Conservation (phyloP, 2,329 filamentous ascomycete species). For the Fusarium pseudonygamai region DNA sequence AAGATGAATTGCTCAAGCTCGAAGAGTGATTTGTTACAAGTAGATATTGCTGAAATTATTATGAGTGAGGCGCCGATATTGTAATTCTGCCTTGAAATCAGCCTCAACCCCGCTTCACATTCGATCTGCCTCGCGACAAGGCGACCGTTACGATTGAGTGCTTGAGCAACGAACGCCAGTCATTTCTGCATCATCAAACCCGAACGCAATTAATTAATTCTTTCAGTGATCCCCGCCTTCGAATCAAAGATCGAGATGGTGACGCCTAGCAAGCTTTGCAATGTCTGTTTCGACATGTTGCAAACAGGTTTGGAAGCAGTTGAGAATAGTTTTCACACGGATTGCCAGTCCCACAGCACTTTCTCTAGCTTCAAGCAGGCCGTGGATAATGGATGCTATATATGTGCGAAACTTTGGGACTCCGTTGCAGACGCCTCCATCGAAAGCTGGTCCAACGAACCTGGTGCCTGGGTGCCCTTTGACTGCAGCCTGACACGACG, state of each 20-base stretch:
- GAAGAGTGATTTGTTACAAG: too few relatives aligned
- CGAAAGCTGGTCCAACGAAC: background rate
- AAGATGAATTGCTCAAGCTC: too few relatives aligned
- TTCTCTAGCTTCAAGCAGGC: background rate
- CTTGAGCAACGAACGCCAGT: fast-evolving
- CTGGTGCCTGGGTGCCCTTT: background rate
- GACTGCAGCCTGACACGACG: background rate
- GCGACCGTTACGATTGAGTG: background rate
- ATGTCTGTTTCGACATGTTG: background rate
- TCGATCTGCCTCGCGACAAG: background rate
- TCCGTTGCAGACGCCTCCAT: background rate
- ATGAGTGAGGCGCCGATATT: too few relatives aligned
- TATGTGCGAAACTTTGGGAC: background rate
- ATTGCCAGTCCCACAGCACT: background rate
- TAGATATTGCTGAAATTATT: background rate
- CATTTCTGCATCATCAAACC: too few relatives aligned
- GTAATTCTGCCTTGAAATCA: background rate
- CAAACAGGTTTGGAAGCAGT: background rate
- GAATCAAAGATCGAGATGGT: background rate
- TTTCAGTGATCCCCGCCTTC: fast-evolving
- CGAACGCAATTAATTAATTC: fast-evolving
- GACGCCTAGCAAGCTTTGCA: background rate
- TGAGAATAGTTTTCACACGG: background rate
- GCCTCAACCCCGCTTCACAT: background rate
- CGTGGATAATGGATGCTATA: background rate